Conservation (phyloP, 2,329 filamentous ascomycete species). For the Exophiala calicioides region DNA sequence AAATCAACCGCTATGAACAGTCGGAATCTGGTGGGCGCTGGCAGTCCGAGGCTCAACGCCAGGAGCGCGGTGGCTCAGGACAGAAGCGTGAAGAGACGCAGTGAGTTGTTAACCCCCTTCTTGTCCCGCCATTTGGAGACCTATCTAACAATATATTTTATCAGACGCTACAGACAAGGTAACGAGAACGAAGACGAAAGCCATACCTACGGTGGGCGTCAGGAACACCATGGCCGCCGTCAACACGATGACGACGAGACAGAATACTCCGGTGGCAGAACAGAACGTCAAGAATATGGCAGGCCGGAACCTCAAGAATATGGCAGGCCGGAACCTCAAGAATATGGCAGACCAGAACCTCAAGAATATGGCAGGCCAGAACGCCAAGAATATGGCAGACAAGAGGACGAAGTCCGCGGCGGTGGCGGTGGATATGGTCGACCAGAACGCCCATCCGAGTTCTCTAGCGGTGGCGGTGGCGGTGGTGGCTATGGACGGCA, state of each 20-base stretch:
- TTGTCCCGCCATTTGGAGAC: no score
- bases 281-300: conserved; percentile 18
- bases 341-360: conserved; percentile 11
- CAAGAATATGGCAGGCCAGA: conserved; percentile 11
- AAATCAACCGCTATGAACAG: conserved; percentile 30
- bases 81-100: conserved; percentile 23
- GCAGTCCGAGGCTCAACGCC: conserved; percentile 20
- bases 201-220: conserved; percentile 20
- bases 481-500: conserved; percentile 15
- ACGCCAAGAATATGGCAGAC: conserved; percentile 22
- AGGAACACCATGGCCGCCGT: conserved; percentile 18
- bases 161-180: conserved; percentile 2
- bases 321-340: conserved; percentile 19
- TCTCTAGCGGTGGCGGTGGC: conserved; percentile 4
- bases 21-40: conserved; percentile 13
- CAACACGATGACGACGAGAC: conserved; percentile 15
- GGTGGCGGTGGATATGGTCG: conserved; percentile 8
- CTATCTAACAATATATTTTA: no score
- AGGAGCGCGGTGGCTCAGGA: conserved; percentile 22
- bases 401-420: conserved; percentile 16
- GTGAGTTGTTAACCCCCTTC: conserved; percentile 8
- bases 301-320: conserved; percentile 20
- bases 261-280: conserved; percentile 2
- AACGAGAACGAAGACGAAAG: conserved; percentile 19
- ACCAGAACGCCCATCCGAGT: conserved; percentile 13